Evolutionary conservation across 768 basidiomycete genomes (phyloP).

Genomic region (Astraeus odoratus): DNA sequence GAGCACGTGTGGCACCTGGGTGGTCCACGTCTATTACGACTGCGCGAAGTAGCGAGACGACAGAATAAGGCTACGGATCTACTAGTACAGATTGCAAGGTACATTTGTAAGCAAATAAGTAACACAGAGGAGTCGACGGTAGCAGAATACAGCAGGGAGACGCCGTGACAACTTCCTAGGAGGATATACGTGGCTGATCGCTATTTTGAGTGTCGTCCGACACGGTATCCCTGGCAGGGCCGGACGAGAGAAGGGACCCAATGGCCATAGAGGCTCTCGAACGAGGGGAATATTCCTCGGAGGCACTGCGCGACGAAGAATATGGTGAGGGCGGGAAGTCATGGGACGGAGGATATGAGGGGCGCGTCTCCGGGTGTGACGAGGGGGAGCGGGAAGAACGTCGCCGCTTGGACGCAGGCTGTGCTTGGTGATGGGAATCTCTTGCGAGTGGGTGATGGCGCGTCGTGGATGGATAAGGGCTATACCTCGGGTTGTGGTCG

Average conservation of each 20-base stretch:
- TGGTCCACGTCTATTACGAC: not conserved
- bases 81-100: not conserved
- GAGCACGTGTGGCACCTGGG: not conserved
- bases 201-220: slow-evolving; percentile 21
- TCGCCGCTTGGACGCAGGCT: slow-evolving; percentile 54
- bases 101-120: slow-evolving; percentile 6
- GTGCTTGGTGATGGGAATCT: slow-evolving; percentile 28
- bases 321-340: slow-evolving; percentile 70
- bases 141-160: slow-evolving; percentile 12
- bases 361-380: slow-evolving; percentile 28
- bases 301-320: slow-evolving; percentile 62
- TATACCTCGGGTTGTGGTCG: slow-evolving; percentile 17
- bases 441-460: slow-evolving; percentile 10
- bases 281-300: slow-evolving; percentile 63
- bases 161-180: slow-evolving; percentile 13
- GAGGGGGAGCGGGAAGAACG: slow-evolving; percentile 55
- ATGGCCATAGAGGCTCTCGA: slow-evolving; percentile 76
- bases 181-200: not conserved
- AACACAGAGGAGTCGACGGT: not conserved
- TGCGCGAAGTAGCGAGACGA: not conserved
- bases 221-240: slow-evolving; percentile 23
- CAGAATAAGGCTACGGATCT: slow-evolving; percentile 1
- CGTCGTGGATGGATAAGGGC: slow-evolving; percentile 11
- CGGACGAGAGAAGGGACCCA: slow-evolving; percentile 59
- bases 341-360: slow-evolving; percentile 32